A percentile compares a stretch with the other conserved stretches of the same genome.
These are phyloP conservation scores for Auriculariales sp. DNA, from an alignment of 768 basidiomycete genomes.

Conservation along the genomic window DNA sequence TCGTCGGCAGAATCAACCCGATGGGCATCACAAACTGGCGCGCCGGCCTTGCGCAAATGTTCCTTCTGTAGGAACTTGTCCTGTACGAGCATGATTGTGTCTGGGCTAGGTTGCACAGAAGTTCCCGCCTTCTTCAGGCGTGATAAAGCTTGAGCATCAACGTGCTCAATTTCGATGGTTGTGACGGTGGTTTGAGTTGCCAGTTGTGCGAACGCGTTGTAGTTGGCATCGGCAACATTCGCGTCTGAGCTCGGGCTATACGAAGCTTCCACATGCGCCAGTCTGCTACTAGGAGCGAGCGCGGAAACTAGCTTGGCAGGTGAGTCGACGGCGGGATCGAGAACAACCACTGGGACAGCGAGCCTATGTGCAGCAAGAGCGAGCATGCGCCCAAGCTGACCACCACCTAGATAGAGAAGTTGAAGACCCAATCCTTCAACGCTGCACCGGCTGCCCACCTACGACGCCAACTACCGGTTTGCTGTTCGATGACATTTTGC, in stretches of 20 bases:
- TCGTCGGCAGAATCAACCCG: conserved; percentile 38
- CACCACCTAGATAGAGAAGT: conserved; percentile 89
- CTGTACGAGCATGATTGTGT: conserved; percentile 77
- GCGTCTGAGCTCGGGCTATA: too few relatives aligned
- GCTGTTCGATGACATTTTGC: too few relatives aligned
- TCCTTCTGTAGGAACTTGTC: conserved; percentile 53
- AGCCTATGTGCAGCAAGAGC: conserved; percentile 78
- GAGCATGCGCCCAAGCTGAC: conserved; percentile 96
- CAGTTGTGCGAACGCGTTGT: conserved; percentile 62
- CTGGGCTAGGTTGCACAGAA: conserved; percentile 61
- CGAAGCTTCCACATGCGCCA: conserved; percentile 71
- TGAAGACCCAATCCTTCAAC: too few relatives aligned
- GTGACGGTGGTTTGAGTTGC: conserved; percentile 72
- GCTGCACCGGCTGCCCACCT: too few relatives aligned
- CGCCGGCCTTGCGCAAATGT: conserved; percentile 33
- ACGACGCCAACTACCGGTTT: too few relatives aligned
- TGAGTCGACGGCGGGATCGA: conserved; percentile 64
- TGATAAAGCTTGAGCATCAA: conserved; percentile 62
- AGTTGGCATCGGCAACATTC: conserved; percentile 28
- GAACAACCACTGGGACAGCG: conserved; percentile 67
- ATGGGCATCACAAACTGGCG: conserved; percentile 46
- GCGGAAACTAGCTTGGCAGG: conserved; percentile 85
- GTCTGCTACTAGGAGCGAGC: conserved; percentile 26
- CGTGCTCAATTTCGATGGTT: conserved; percentile 96
- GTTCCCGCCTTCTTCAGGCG: conserved; percentile 30